These are phyloP conservation scores for Globisporangium middletonii DNA, from an alignment of 352 stramenopile species.

Conservation along the genomic window DNA sequence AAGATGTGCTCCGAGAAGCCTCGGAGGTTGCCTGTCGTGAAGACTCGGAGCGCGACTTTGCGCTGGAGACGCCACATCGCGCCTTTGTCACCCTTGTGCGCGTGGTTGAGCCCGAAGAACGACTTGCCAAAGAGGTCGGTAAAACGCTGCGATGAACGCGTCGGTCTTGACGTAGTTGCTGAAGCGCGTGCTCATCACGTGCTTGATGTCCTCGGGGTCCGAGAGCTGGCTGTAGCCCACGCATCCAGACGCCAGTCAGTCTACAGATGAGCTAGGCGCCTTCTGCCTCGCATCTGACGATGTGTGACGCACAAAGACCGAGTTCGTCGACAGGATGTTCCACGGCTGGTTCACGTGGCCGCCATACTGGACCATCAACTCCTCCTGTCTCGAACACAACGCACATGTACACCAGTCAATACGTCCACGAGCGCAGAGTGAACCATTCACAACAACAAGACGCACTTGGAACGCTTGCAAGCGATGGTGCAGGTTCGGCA, in stretches of 20 bases:
- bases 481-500: too few species aligned
- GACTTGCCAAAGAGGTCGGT: slow-evolving; percentile 58
- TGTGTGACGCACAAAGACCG: slow-evolving; percentile 29
- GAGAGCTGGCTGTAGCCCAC: slow-evolving; percentile 20
- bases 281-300: too few species aligned
- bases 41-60: slow-evolving; percentile 84
- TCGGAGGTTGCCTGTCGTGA: slow-evolving; percentile 58
- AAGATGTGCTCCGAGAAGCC: slow-evolving; percentile 42
- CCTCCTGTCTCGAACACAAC: slow-evolving; percentile 14
- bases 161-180: slow-evolving; percentile 66
- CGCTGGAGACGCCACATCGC: slow-evolving; percentile 59
- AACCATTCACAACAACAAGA: not conserved
- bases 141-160: slow-evolving; percentile 49
- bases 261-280: not conserved
- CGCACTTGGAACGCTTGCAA: too few species aligned
- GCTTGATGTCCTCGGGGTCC: slow-evolving; percentile 48
- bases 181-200: slow-evolving; percentile 54
- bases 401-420: not conserved
- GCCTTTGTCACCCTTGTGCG: slow-evolving; percentile 40
- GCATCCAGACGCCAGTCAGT: not conserved
- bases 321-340: slow-evolving; percentile 59
- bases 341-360: slow-evolving; percentile 59
- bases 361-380: slow-evolving; percentile 30
- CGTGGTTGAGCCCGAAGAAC: slow-evolving; percentile 63
- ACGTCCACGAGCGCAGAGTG: not conserved